Conservation (phyloP, 1,284 basidiomycete genomes). For the Cryptococcus jaspeensis region DNA sequence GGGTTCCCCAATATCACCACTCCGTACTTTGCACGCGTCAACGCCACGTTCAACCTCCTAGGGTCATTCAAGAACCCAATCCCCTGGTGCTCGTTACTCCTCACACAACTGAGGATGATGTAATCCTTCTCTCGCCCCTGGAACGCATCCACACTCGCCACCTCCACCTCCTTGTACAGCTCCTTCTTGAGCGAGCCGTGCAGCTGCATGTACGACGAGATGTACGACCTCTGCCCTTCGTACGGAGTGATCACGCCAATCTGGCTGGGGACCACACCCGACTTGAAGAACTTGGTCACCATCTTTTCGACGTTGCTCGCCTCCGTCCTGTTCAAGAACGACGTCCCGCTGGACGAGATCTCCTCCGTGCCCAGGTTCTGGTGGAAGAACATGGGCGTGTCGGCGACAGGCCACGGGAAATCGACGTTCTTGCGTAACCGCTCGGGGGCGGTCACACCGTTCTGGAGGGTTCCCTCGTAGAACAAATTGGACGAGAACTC, state of each 20-base stretch:
- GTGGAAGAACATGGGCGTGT: conserved; percentile 99
- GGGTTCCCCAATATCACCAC: conserved; percentile 98
- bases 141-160: conserved; percentile 98
- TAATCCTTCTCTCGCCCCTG: conserved; percentile 99
- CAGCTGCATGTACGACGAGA: conserved; percentile 99
- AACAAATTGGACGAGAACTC: conserved; percentile 99
- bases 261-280: conserved; percentile 89
- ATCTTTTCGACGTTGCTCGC: conserved; percentile 99
- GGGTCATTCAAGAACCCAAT: conserved; percentile 99
- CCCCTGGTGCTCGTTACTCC: conserved; percentile 98
- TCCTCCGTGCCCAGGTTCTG: conserved; percentile 99
- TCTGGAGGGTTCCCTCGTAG: conserved; percentile 98
- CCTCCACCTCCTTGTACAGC: conserved; percentile 98
- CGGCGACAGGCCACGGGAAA: conserved; percentile 98
- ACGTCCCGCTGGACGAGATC: conserved; percentile 96
- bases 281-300: conserved; percentile 99
- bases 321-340: conserved; percentile 97
- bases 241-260: conserved; percentile 99
- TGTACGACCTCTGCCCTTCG: conserved; percentile 97
- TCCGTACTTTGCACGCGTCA: conserved; percentile 96
- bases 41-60: conserved; percentile 90
- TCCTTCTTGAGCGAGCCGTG: conserved; percentile 98
- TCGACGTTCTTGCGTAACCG: conserved; percentile 95
- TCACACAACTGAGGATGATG: conserved; percentile 97
- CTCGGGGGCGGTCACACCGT: conserved; percentile 98